Conservation (phyloP, 371 early-diverging fungal genomes). For the Rhizopus stolonifer region DNA sequence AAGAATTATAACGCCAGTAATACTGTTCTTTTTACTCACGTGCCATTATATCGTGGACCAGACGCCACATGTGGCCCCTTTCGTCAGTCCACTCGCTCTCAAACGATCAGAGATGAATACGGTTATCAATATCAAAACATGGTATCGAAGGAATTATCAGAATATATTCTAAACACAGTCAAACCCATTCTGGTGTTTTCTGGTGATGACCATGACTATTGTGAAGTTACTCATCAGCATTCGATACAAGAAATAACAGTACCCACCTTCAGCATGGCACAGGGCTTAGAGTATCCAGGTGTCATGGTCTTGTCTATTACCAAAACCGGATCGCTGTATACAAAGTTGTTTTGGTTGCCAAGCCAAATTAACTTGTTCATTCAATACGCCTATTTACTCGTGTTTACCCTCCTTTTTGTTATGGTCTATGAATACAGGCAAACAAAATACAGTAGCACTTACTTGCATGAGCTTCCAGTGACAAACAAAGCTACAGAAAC, state of each 20-base stretch:
- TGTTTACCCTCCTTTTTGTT: constrained; percentile 12
- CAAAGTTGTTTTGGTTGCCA: constrained; percentile 40
- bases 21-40: constrained; percentile 75
- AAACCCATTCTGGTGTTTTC: constrained; percentile 75
- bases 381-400: constrained; percentile 26
- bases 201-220: constrained; percentile 94
- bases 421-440: background rate
- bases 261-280: constrained; percentile 61
- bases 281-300: constrained; percentile 51
- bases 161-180: constrained; percentile 57
- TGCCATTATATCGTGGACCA: constrained; percentile 74
- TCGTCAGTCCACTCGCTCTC: constrained; percentile 39
- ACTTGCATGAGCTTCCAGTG: constrained; percentile 7
- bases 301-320: constrained; percentile 37
- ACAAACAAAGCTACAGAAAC: constrained; percentile 4
- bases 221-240: constrained; percentile 44
- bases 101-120: constrained; percentile 45
- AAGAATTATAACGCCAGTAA: constrained; percentile 12
- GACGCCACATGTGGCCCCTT: constrained; percentile 69
- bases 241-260: constrained; percentile 39
- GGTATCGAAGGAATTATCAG: constrained; percentile 53
- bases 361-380: constrained; percentile 39
- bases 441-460: background rate
- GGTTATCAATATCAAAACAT: constrained; percentile 91
- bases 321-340: background rate